Evolutionary conservation across 768 basidiomycete genomes (phyloP), one percentile per base, ranked within the genome.

Genomic region (Panus rudis): DNA sequence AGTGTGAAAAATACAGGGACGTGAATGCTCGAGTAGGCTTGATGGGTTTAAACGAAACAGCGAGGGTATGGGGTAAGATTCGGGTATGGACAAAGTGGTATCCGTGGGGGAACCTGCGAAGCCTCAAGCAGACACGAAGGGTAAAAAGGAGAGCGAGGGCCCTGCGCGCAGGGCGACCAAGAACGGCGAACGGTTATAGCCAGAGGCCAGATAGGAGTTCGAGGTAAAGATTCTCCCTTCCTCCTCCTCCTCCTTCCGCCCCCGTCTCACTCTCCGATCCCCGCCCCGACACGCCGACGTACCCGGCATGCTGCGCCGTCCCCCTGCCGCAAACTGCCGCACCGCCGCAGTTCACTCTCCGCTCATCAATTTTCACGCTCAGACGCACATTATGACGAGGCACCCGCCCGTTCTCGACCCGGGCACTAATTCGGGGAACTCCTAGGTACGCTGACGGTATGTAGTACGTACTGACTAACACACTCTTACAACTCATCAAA

Each of bases 51-150:
- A 56, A 50, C 52, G 52, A 53, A 53, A 58, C 55, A 57, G 55
- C 43, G 55, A 47, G 59, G 57, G 57, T 57, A 57, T 57, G 57
- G 45, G 56, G 43, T 52, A 56, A 49, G 49, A 49, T 55, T 55
- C 48, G 58, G 57, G 58, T 59, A 60, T 59, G 57, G 56, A 59
- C 54, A 60, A 60, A 60, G 53, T 60, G 59, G 59, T 60, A 60
- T 60, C 56, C 53, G 52, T 34, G 7, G 52, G 52, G 42, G 45
- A 38, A 52, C 59, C 56, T 54, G 50, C 53, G 53, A 54, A 57
- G 58, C 56, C 55, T 54, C 55, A 51, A 49, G 48, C 55, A 53
- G 56, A 52, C 23, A 46, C 19, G 48, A 54, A 55, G n/a, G 33
- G 21, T 35, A 20, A 35, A 35, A 20, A 35, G 16, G 33, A 35